Conservation (phyloP, 2,329 filamentous ascomycete genomes). For the Neopestalotiopsis sp. region DNA sequence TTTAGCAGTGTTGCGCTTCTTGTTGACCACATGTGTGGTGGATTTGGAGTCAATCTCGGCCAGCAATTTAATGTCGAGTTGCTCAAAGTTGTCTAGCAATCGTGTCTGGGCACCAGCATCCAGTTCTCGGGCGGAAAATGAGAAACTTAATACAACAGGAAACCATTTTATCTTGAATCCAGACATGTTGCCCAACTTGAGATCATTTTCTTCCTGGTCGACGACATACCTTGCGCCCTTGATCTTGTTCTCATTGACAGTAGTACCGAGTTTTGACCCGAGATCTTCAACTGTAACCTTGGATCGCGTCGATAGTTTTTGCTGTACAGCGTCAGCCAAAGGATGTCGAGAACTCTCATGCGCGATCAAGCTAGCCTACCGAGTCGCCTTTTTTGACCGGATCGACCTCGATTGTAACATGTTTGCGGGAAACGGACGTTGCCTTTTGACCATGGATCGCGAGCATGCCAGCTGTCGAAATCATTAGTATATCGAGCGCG, state of each 20-base stretch:
- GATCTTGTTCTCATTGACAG: constrained; percentile 74
- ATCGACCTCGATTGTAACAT: constrained; percentile 78
- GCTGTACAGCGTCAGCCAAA: constrained; percentile 43
- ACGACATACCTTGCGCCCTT: constrained; percentile 65
- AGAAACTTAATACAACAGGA: constrained; percentile 81
- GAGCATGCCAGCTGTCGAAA: constrained; percentile 61
- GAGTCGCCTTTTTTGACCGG: constrained; percentile 69
- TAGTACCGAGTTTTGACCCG: constrained; percentile 83
- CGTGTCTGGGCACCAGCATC: constrained; percentile 67
- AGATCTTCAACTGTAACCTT: constrained; percentile 77
- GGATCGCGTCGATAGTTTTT: constrained; percentile 68
- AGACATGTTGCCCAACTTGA: constrained; percentile 75
- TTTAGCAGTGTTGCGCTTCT: constrained; percentile 88
- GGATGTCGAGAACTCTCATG: background rate
- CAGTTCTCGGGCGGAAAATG: constrained; percentile 72
- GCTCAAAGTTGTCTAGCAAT: constrained; percentile 72
- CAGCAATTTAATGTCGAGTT: constrained; percentile 86
- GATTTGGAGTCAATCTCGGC: constrained; percentile 70
- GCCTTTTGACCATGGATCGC: constrained; percentile 66
- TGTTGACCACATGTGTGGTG: constrained; percentile 88
- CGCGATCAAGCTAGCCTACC: constrained; percentile 47
- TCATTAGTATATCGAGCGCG: constrained; percentile 25
- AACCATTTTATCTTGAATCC: constrained; percentile 77
- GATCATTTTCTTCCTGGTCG: constrained; percentile 61
- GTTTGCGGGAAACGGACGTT: constrained; percentile 86